Percentiles rank a stretch among this genome's conserved stretches.
phyloP scores from a whole-genome alignment of 2,329 filamentous ascomycete species.

The Aspergillus terreus region DNA sequence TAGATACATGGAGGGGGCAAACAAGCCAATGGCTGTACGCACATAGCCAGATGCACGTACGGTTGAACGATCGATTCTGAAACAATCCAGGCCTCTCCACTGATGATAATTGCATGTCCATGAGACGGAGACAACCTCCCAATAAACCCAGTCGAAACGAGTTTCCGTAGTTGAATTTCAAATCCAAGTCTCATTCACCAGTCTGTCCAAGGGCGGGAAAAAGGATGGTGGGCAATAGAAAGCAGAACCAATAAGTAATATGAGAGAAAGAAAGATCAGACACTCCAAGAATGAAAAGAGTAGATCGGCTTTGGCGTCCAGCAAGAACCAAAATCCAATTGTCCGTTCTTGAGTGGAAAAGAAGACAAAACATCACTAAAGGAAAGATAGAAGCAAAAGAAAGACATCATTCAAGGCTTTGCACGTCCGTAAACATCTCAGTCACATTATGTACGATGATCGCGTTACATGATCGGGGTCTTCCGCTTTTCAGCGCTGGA shows the following conservation, averaged over 20 bases:
- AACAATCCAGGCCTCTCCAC: neutral
- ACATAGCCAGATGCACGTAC: neutral
- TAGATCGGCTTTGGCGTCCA: neutral
- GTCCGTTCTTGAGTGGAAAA: neutral
- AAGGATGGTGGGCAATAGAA: neutral
- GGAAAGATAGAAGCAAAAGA: constrained; percentile 3
- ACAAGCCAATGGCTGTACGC: neutral
- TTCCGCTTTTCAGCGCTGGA: constrained; percentile 90
- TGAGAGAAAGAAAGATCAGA: constrained; percentile 4
- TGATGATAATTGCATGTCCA: neutral
- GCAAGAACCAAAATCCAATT: constrained; percentile 4
- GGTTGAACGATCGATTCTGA: neutral
- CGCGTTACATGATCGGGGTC: constrained; percentile 58
- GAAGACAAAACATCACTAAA: neutral
- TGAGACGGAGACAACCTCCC: neutral
- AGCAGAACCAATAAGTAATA: constrained; percentile 1
- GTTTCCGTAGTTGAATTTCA: neutral
- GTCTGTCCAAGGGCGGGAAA: constrained; percentile 5
- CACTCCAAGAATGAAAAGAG: constrained; percentile 4
- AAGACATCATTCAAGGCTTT: constrained; percentile 23
- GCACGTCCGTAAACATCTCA: constrained; percentile 26
- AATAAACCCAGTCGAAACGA: neutral
- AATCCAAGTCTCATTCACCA: constrained; percentile 8
- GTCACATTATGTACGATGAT: constrained; percentile 31
- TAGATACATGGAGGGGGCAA: neutral